These are phyloP conservation scores for Penicillium sp. DNA, from an alignment of 2,329 filamentous ascomycete genomes.

Conservation along the genomic window DNA sequence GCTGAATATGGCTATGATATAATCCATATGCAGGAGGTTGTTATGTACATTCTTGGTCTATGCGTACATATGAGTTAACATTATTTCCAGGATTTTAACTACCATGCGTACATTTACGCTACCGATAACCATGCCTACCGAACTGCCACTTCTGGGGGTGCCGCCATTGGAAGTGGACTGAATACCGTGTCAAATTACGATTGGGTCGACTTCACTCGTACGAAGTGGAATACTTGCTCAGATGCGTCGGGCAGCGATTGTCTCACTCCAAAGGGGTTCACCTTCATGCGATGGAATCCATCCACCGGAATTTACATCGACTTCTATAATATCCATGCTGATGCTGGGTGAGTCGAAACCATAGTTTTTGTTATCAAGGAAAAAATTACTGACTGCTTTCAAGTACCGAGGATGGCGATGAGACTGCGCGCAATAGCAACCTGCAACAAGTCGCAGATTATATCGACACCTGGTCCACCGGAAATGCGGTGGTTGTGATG, in stretches of 20 bases:
- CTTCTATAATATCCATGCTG: conserved; percentile 70
- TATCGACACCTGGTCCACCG: conserved; percentile 61
- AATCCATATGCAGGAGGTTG: conserved; percentile 68
- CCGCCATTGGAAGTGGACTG: conserved; percentile 66
- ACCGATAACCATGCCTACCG: conserved; percentile 59
- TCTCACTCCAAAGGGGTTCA: conserved; percentile 73
- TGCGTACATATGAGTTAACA: background rate
- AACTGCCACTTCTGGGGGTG: conserved; percentile 69
- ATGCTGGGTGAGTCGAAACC: conserved; percentile 61
- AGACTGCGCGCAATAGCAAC: conserved; percentile 63
- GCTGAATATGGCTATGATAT: conserved; percentile 64
- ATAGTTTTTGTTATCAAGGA: conserved; percentile 34
- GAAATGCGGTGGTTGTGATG: conserved; percentile 67
- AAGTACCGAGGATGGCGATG: conserved; percentile 57
- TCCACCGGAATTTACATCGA: conserved; percentile 64
- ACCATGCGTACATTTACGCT: conserved; percentile 67
- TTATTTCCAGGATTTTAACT: conserved; percentile 65
- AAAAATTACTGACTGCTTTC: background rate
- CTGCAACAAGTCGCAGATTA: conserved; percentile 65
- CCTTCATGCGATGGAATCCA: conserved; percentile 66
- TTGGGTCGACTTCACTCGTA: conserved; percentile 62
- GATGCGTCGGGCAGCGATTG: conserved; percentile 64
- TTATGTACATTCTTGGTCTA: background rate
- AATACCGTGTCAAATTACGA: conserved; percentile 67
- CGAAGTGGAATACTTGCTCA: conserved; percentile 62